Percentiles rank a stretch among this genome's conserved stretches.
phyloP scores from a whole-genome alignment of 495 filamentous ascomycete species.

The Hyaloscypha bicolor region DNA sequence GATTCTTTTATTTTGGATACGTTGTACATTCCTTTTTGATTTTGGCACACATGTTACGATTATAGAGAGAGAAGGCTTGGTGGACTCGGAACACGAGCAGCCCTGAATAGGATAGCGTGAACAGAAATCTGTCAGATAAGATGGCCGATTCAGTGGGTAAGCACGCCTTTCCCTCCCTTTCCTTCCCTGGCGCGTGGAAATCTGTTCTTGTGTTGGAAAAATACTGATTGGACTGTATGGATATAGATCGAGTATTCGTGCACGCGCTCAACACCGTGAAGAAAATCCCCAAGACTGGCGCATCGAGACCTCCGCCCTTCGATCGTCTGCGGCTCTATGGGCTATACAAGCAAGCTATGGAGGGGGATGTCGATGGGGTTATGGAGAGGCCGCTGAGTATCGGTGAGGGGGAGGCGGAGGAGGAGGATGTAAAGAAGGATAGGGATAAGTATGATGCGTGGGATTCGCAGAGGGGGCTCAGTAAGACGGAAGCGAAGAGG shows the following conservation, averaged over 20 bases:
- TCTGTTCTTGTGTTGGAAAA: not conserved
- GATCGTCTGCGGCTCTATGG: slow-evolving; percentile 93
- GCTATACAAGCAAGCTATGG: slow-evolving; percentile 98
- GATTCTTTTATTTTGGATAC: no score
- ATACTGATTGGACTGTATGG: not conserved
- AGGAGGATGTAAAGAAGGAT: slow-evolving; percentile 47
- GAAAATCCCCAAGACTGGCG: slow-evolving; percentile 92
- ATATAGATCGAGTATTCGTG: slow-evolving; percentile 90
- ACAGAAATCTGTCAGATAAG: slow-evolving; percentile 11
- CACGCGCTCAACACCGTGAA: slow-evolving; percentile 98
- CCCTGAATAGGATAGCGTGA: no score
- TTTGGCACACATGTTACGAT: no score
- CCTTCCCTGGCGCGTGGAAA: slow-evolving; percentile 9
- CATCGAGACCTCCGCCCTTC: slow-evolving; percentile 78
- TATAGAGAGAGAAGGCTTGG: no score
- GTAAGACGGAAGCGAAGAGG: slow-evolving; percentile 90
- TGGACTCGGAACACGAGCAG: no score
- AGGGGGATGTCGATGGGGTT: slow-evolving; percentile 91
- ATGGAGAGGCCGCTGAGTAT: slow-evolving; percentile 75
- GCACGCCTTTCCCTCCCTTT: slow-evolving; percentile 20
- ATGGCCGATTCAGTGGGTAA: slow-evolving; percentile 57
- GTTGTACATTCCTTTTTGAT: no score
- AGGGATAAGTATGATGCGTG: slow-evolving; percentile 84
- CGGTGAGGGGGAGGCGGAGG: slow-evolving; percentile 38
- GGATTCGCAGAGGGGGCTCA: slow-evolving; percentile 79